Base-by-base conservation (phyloP, 108 stramenopile genomes). In the Nitzschia sp. region DNA sequence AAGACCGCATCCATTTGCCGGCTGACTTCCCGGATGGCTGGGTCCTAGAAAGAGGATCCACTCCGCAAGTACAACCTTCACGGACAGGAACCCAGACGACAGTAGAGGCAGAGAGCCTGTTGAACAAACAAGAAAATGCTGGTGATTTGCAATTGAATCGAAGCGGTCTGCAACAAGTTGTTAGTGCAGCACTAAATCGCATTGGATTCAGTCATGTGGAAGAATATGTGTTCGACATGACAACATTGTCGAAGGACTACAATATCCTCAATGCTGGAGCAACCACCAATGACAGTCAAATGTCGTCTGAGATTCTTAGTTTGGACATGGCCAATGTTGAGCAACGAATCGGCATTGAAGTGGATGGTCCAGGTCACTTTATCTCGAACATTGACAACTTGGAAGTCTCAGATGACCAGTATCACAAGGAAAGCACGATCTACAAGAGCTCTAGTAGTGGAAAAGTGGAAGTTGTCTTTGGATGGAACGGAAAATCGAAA, bases 291-390 rank as follows among this genome's bases (percentile, higher is more conserved):
- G 48, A 21, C 4, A 50, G 21, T n/a, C 13, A 22, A 19, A 11
- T 11, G 19, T n/a, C 27, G 3, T 58, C 75, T n/a, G 81, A 84
- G 48, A 76, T 88, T 52, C 66, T 88, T 25, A 85, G 84, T 9
- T 60, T 88, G 34, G 91, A 92, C 68, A 83, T 92, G 72, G 91
- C 91, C 50, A 79, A 92, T 58, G 47, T 84, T 26, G 72, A 77
- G 2, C 25, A 59, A 13, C 70, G 67, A 34, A 76, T 94, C 35
- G 93, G 90, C 11, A 78, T 94, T 29, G 93, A 94, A 75, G 89
- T 94, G 1, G 93, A 94, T 54, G 93, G 93, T 44, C 93, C 93
- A 1, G 83, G 81, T 8, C 93, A 94, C 72, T 94, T 84, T 45
- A 65, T 88, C 23, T 76, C 53, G 6, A 66, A 84, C n/a, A 76